These are phyloP conservation scores for Senna tora DNA, from an alignment of 306 rosid genomes.

Conservation along the genomic window DNA sequence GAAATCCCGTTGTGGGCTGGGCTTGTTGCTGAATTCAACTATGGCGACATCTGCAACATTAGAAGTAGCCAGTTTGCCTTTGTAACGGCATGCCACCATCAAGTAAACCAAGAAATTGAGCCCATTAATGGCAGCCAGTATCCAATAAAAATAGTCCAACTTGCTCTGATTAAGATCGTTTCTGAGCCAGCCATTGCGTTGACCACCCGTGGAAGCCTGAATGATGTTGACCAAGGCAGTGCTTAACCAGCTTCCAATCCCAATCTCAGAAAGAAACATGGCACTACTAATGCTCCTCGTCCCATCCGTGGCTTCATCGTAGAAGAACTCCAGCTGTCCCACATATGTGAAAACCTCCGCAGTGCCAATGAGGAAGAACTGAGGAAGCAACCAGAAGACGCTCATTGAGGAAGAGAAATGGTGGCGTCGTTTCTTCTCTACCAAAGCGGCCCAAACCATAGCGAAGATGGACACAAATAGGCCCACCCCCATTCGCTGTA, in stretches of 20 bases:
- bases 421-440: conserved; percentile 50
- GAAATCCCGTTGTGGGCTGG: not conserved
- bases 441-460: conserved; percentile 52
- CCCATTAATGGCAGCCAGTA: conserved; percentile 43
- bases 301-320: conserved; percentile 70
- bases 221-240: conserved; percentile 52
- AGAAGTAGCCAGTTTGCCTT: conserved; percentile 30
- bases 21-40: not conserved
- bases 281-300: conserved; percentile 67
- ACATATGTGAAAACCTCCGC: conserved; percentile 73
- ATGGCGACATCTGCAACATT: conserved; percentile 30
- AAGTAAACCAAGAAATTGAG: conserved; percentile 51
- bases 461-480: conserved; percentile 59
- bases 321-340: conserved; percentile 73
- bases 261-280: conserved; percentile 53
- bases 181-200: conserved; percentile 53
- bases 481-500: conserved; percentile 65
- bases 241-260: conserved; percentile 65
- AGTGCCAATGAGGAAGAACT: conserved; percentile 53
- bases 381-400: conserved; percentile 71
- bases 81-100: conserved; percentile 40
- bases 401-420: conserved; percentile 40
- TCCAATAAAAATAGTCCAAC: conserved; percentile 61
- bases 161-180: conserved; percentile 45
- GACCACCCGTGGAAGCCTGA: conserved; percentile 43